Conservation (phyloP, 148 eudicot genomes). For the Heliosperma pusillum region DNA sequence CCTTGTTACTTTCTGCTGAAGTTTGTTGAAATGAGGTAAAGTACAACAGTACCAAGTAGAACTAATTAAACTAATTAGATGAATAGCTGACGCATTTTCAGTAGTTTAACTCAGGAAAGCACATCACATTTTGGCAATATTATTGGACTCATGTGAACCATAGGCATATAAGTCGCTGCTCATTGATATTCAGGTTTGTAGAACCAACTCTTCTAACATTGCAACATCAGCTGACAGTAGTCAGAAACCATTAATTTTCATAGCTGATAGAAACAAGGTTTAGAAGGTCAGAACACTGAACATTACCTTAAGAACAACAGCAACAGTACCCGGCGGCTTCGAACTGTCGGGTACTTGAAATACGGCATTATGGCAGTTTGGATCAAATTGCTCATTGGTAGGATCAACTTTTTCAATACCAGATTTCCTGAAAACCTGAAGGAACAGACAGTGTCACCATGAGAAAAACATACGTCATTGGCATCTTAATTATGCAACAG, state of each 20-base stretch:
- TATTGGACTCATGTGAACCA: background rate
- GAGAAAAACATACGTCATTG: background rate
- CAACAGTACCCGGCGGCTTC: conserved; percentile 74
- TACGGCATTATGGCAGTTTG: conserved; percentile 81
- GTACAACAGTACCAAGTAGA: background rate
- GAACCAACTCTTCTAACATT: background rate
- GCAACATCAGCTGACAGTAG: background rate
- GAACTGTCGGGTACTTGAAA: conserved; percentile 91
- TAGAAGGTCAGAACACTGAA: background rate
- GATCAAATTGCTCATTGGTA: conserved; percentile 80
- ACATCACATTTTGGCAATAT: background rate
- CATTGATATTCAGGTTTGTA: background rate
- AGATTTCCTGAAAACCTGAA: conserved; percentile 75
- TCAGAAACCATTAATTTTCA: background rate
- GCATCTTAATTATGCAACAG: background rate
- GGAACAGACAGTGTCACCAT: background rate
- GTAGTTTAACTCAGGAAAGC: background rate
- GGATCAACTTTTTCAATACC: conserved; percentile 84
- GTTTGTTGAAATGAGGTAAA: background rate
- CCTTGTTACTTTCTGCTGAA: background rate
- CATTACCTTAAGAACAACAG: conserved; percentile 87
- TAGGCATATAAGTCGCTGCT: no score
- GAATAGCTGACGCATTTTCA: background rate
- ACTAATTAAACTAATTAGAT: background rate
- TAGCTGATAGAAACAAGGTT: background rate